A percentile compares a stretch with the other conserved stretches of the same genome.
phyloP scores from a whole-genome alignment of 2,329 filamentous ascomycete genomes.

The Coleophoma cylindrospora region DNA sequence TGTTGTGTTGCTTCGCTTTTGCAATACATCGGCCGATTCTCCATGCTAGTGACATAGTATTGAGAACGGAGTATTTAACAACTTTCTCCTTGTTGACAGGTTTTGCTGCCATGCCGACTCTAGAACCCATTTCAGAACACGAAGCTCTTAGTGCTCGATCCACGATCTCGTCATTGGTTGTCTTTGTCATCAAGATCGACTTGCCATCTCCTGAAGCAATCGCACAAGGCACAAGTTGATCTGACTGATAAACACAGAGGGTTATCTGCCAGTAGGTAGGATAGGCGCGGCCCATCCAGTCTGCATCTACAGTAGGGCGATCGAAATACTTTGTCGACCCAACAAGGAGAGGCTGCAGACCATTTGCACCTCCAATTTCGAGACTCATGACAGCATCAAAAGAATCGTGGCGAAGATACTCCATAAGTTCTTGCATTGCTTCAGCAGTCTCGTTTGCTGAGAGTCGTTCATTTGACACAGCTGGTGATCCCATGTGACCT shows the following conservation, averaged over 20 bases:
- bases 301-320: conserved; percentile 35
- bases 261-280: conserved; percentile 41
- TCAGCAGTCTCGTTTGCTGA: conserved; percentile 33
- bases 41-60: conserved; percentile 38
- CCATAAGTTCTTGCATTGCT: conserved; percentile 32
- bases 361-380: conserved; percentile 39
- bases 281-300: conserved; percentile 41
- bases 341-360: conserved; percentile 24
- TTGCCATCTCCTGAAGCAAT: conserved; percentile 41
- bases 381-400: conserved; percentile 27
- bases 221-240: conserved; percentile 35
- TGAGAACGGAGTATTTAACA: conserved; percentile 29
- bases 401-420: conserved; percentile 22
- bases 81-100: conserved; percentile 33
- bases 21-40: conserved; percentile 54
- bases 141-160: conserved; percentile 36
- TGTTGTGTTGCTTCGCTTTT: conserved; percentile 40
- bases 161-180: conserved; percentile 34
- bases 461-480: conserved; percentile 36
- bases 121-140: conserved; percentile 34
- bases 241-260: conserved; percentile 32
- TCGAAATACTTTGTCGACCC: conserved; percentile 25
- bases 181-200: conserved; percentile 35
- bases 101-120: conserved; percentile 33
- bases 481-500: conserved; percentile 37